Evolutionary conservation across 106 monocot species (phyloP).

Genomic region (Iris macrosiphon): DNA sequence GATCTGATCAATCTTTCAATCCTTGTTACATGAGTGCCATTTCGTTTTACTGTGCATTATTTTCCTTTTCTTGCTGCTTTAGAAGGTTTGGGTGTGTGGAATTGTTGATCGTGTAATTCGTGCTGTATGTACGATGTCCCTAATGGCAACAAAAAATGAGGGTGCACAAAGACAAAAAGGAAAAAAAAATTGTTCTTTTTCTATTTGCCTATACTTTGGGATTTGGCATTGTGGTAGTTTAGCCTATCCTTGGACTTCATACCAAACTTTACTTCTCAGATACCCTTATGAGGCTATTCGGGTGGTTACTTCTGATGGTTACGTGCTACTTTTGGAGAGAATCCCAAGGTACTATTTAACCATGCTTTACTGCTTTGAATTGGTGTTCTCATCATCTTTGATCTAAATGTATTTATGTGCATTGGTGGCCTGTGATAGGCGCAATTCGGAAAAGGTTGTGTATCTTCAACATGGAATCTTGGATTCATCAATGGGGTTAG

Average conservation of each 20-base stretch:
- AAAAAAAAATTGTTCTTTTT: too few species aligned
- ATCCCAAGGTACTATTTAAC: slow-evolving; percentile 64
- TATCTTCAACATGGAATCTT: slow-evolving; percentile 93
- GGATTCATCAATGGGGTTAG: slow-evolving; percentile 98
- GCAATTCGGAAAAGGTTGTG: slow-evolving; percentile 83
- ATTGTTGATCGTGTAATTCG: too few species aligned
- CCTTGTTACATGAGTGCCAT: too few species aligned
- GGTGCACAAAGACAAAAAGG: too few species aligned
- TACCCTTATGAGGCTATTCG: slow-evolving; percentile 92
- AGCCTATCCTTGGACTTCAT: slow-evolving; percentile 8
- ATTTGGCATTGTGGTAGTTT: too few species aligned
- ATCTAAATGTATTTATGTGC: slow-evolving; percentile 2
- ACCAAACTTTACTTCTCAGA: slow-evolving; percentile 23
- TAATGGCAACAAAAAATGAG: too few species aligned
- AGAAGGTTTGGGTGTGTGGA: too few species aligned
- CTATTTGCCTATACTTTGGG: too few species aligned
- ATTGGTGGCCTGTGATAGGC: slow-evolving; percentile 41
- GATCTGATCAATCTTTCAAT: too few species aligned
- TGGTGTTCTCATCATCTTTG: not conserved
- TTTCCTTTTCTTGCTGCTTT: too few species aligned
- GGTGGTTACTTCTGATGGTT: slow-evolving; percentile 92
- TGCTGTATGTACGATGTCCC: too few species aligned
- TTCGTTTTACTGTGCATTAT: too few species aligned
- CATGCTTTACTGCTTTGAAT: not conserved
- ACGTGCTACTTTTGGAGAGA: slow-evolving; percentile 88